Percentiles rank a stretch among this genome's conserved stretches.
These are phyloP conservation scores for Panicum miliaceum DNA, from an alignment of 176 grass and related monocot genomes.

Conservation along the genomic window DNA sequence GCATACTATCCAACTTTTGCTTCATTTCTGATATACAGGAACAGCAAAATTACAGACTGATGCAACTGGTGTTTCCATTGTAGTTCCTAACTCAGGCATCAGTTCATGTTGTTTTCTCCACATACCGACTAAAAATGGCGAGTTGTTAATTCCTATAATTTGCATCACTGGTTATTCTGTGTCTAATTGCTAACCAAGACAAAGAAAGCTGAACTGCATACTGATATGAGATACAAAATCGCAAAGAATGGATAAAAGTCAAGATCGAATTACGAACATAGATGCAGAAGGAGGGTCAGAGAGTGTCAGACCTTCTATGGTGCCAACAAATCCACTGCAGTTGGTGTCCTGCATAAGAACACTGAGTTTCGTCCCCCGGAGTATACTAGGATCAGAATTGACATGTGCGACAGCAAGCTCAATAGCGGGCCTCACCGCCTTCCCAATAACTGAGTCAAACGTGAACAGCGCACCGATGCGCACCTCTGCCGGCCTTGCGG, in stretches of 20 bases:
- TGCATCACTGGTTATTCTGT: not conserved
- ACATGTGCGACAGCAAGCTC: slow-evolving; percentile 73
- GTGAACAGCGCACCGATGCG: slow-evolving; percentile 68
- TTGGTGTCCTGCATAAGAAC: slow-evolving; percentile 73
- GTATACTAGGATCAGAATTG: slow-evolving; percentile 59
- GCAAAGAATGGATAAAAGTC: not conserved
- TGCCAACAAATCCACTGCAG: slow-evolving; percentile 78
- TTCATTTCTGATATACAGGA: not conserved
- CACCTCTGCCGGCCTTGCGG: slow-evolving; percentile 50
- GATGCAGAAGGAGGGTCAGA: not conserved
- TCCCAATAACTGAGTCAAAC: slow-evolving; percentile 67
- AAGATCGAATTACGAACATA: not conserved
- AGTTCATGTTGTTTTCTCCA: not conserved
- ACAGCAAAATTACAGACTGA: not conserved
- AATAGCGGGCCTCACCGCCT: slow-evolving; percentile 60
- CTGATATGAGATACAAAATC: not conserved
- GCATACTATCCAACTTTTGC: not conserved
- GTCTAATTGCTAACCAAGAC: not conserved
- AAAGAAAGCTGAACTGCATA: not conserved
- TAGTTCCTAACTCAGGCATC: not conserved
- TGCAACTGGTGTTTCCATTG: not conserved
- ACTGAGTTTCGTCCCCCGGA: slow-evolving; percentile 55
- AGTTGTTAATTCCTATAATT: slow-evolving; percentile 19
- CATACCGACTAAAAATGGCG: not conserved
- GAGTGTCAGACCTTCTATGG: slow-evolving; percentile 55